Base-by-base conservation (phyloP, 2,329 filamentous ascomycete genomes). In the Colletotrichum limetticola region DNA sequence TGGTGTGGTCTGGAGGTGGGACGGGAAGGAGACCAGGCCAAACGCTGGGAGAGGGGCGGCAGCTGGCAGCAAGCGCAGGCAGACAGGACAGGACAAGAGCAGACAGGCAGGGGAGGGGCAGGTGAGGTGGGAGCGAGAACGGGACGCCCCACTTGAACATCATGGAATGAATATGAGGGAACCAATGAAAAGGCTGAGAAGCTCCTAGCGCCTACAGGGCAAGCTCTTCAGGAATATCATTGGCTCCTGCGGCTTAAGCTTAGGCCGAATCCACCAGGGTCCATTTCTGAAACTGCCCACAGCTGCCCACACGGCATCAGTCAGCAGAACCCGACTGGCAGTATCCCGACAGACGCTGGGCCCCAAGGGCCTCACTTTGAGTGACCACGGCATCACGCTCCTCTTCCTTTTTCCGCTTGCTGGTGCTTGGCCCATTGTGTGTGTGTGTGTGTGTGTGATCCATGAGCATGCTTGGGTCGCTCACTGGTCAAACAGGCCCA, bases 211-310 rank as follows among this genome's bases (percentile, higher is more conserved):
- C 78, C 74, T 74, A 77, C 72, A 76, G 74, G 76, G 76, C 55
- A 16, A 77, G 78, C 74, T 78, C 77, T 22, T 78, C 78, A 77
- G 66, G 74, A 63, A n/a, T 59, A 37, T 82, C 78, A 83, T 83
- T 84, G 82, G 82, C 42, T 66, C 60, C 72, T 69, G 74, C 72
- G 75, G 76, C 61, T 76, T 78, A 74, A 77, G 77, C 76, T 78
- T 79, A 79, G 78, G 76, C 81, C 80, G 79, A 79, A 78, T 80
- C 78, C 79, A 78, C 77, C 74, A 76, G 78, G 75, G 76, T 77
- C 67, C 42, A 58, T 72, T 80, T 72, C 68, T 77, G 76, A 77
- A 77, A 77, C 76, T 26, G 65, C 67, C 49, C 57, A 66, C 58
- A 60, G 77, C 76, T 26, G 65, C 67, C 49, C 57, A 64, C 58